Conservation (phyloP, 345 rosid genomes). For the Corymbia maculata region DNA sequence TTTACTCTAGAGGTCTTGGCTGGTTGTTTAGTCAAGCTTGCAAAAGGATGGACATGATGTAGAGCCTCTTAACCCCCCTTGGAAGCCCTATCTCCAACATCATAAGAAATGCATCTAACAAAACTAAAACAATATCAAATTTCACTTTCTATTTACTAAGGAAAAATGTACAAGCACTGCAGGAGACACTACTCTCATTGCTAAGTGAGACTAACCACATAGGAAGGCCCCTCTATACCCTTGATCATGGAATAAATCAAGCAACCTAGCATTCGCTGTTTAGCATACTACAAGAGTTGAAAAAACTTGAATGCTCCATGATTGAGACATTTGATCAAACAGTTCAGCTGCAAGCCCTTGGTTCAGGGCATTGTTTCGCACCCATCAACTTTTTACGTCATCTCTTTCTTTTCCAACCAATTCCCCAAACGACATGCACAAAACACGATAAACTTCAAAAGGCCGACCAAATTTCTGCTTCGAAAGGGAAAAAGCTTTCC, state of each 20-base stretch:
- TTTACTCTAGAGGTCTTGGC: conserved; percentile 40
- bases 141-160: no score
- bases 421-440: not conserved
- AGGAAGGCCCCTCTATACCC: not conserved
- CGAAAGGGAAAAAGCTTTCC: not conserved
- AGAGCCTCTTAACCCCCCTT: conserved; percentile 6
- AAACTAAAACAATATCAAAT: not conserved
- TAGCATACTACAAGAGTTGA: not conserved
- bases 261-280: not conserved
- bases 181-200: not conserved
- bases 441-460: not conserved
- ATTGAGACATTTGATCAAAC: not conserved
- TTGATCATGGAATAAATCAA: not conserved
- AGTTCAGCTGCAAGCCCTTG: not conserved
- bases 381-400: not conserved
- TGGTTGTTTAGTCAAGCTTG: conserved; percentile 27
- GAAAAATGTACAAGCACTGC: not conserved
- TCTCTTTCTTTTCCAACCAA: not conserved
- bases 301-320: not conserved
- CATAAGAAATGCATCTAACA: no score
- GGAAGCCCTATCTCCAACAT: no score
- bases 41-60: conserved; percentile 37
- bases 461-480: not conserved
- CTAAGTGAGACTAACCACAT: not conserved
- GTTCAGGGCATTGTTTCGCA: not conserved